Base-by-base conservation (phyloP, 345 rosid species). In the Lenwebbia sp. region DNA sequence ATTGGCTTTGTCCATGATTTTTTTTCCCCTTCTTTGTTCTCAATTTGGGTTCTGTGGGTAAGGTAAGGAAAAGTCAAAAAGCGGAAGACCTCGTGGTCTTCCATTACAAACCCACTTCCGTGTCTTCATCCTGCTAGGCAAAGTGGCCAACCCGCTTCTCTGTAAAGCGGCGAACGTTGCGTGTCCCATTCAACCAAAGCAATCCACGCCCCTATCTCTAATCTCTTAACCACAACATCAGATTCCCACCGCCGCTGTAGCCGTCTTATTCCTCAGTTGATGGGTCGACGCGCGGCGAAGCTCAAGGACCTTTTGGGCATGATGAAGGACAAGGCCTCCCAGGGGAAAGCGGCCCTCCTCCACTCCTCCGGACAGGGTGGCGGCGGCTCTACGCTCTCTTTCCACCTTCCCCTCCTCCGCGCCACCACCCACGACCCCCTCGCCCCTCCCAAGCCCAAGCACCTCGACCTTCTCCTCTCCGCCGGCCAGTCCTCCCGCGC, bases 291-390 rank as follows among this genome's bases (percentile, higher is more conserved):
- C 41, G 62, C 87, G 44, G 87, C 94, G 82, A 90, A 89, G 86
- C 92, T 95, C 6, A 86, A 90, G 87, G 95, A 92, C 86, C 85
- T 96, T 19, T 81, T 96, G 10, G 96, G 96, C 22, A 87, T 74
- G 44, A 88, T 96, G 88, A 95, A 95, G 90, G 98, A 96, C 92
- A 95, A 90, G 84, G 96, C 92, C 14, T 95, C 98, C 6, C 98
- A 93, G 86, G 90, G 98, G 92, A 96, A 90, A 88, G 99, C 96
- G 57, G 95, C 96, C 49, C 84, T 87, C 58, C 28, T 52, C 84
- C 87, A 92, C 40, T 30, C 88, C 62, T 91, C 94, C 86, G 92
- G 90, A 25, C 92, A 93, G 13, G 76, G 41, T 6, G 76, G 47
- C 47, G 37, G 19, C 19, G 81, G 81, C 86, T 88, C 85, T 76